These are phyloP conservation scores for Penicillium sumatraense DNA, from an alignment of 2,329 filamentous ascomycete genomes.

Conservation along the genomic window DNA sequence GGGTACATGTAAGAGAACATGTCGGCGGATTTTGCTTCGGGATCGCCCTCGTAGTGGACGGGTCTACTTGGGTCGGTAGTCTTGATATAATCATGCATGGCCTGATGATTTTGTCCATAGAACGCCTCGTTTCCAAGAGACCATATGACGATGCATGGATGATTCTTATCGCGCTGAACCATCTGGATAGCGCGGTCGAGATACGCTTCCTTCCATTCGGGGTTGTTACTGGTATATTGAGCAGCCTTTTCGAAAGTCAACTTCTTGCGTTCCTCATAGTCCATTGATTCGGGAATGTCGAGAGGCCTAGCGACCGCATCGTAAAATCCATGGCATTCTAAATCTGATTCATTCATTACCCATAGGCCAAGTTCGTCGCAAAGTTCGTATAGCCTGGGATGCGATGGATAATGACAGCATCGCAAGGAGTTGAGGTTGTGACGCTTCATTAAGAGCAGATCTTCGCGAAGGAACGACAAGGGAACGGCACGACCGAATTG, in stretches of 20 bases:
- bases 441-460: constrained; percentile 70
- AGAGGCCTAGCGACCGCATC: constrained; percentile 51
- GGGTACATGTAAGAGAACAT: constrained; percentile 73
- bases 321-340: constrained; percentile 43
- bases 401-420: constrained; percentile 71
- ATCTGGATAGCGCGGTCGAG: constrained; percentile 69
- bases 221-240: constrained; percentile 36
- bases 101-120: constrained; percentile 69
- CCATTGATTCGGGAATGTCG: constrained; percentile 59
- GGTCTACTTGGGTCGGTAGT: constrained; percentile 61
- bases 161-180: constrained; percentile 71
- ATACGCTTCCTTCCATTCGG: constrained; percentile 60
- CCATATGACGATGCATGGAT: constrained; percentile 73
- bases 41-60: constrained; percentile 71
- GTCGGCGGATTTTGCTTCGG: constrained; percentile 63
- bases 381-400: constrained; percentile 46
- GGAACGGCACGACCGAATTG: constrained; percentile 66
- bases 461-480: constrained; percentile 63
- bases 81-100: constrained; percentile 69
- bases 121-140: constrained; percentile 75
- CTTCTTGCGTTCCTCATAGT: constrained; percentile 65
- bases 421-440: constrained; percentile 74
- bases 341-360: constrained; percentile 44
- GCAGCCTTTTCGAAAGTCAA: constrained; percentile 45
- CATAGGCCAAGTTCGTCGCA: constrained; percentile 43